Base-by-base conservation (phyloP, 2,329 filamentous ascomycete species). In the Penicillium vulpinum region DNA sequence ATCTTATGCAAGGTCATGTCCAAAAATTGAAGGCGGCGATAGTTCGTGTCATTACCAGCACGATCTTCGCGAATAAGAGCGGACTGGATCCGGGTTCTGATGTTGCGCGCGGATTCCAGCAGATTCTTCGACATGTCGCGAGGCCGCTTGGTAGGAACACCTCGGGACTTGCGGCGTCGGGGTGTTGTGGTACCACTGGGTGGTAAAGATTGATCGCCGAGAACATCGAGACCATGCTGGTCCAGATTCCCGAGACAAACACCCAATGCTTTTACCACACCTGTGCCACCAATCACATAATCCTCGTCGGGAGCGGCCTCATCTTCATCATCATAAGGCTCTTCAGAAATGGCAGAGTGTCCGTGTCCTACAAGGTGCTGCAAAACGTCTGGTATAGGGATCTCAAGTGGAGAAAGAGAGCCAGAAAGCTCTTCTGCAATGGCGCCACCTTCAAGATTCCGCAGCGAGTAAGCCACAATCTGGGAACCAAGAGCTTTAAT, bases 41-140 rank as follows among this genome's bases (percentile, higher is more conserved):
- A 90, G 63, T 88, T 90, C 63, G 86, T 81, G 65, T 92, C 88
- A 70, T 94, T 88, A 18, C 81, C 85, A 38, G 84, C 80, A 62
- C 84, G 83, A 44, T 87, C 84, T 76, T 89, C 93, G 73, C 89
- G 89, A 59, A 85, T 83, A 60, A 97, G 80, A 7, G 92, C 91
- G 18, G 92, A 90, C 71, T 96, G 91, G 47, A 99, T 81, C 46
- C 93, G 83, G 28, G 84, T 80, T 49, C 91, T 85, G 61, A 97
- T 97, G 78, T 95, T 96, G 59, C 94, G 86, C 13, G 94, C 94
- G 63, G 90, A 92, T 45, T 87, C 84, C 54, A 97, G 82, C 38
- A 99, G 77, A 70, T 95, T 91, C 77, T 94, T 96, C 22, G 91
- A 94, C 86, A 97, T 95, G 67, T 95, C 90, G 75, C 92, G 92